Base-by-base conservation (phyloP, 2,329 filamentous ascomycete species). In the Alternaria longipes region DNA sequence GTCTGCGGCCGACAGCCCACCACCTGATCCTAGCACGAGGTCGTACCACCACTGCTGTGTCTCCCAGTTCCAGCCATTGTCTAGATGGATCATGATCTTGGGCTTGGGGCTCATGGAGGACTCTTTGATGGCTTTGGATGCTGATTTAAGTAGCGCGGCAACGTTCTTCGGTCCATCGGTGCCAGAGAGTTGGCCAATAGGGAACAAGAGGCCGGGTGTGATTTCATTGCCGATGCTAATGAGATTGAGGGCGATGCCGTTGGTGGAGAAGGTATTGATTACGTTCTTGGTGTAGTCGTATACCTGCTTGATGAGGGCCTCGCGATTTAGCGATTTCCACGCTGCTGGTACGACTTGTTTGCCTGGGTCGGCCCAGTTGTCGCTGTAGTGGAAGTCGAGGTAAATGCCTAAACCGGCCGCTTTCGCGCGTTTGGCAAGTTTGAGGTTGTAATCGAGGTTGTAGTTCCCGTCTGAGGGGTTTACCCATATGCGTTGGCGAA, bases 151-250 rank as follows among this genome's bases (percentile, higher is more conserved):
- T 22, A 93, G 81, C 0, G 80, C 78, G 0, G 89, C 89, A 32
- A 91, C 85, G 74, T 90, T 91, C 66, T 81, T 80, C 7, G 72
- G 71, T 16, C 73, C 74, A 24, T 68, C 67, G 64, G 84, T 85
- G 56, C 83, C 84, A 34, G 77, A 79, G 8, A 85, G 85, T 14
- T 80, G 78, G 14, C 90, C 90, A 0, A 87, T 83, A 0, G 90
- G 89, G 82, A 87, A 91, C 44, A 92, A 83, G 32, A 92, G 79
- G 0, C 90, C 90, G 1, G 82, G 79, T 0, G 86, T 85, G 74
- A 93, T 92, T 73, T 92, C 90, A 70, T 93, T 93, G 24, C 90
- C 90, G 65, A 93, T 89, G 16, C 87, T 89, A 51, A 92, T 84
- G 51, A 92, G 87, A 2, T 82, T 80, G 0, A 90, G 85, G 4